Percentiles rank a stretch among this genome's conserved stretches.
Conservation (phyloP, 192 early-diverging fungal species). For the Helicostylum pulchrum region DNA sequence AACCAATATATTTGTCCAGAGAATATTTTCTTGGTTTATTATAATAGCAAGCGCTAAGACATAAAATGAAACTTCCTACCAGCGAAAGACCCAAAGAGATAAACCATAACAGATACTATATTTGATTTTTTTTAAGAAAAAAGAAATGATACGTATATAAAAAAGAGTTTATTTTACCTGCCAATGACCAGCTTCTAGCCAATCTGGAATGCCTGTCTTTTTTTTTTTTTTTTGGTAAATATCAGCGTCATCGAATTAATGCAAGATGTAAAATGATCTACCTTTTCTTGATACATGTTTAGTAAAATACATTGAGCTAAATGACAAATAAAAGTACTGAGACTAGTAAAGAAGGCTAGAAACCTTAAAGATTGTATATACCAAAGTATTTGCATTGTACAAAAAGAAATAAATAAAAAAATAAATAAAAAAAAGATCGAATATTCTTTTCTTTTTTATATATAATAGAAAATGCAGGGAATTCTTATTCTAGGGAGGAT, state of each 20-base stretch:
- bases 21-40: conserved; percentile 1
- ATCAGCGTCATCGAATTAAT: background rate
- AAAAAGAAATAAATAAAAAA: background rate
- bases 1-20: conserved; percentile 7
- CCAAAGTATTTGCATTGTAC: conserved; percentile 7
- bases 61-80: conserved; percentile 1
- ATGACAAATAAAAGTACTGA: conserved; percentile 8
- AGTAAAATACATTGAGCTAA: conserved; percentile 1
- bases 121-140: background rate
- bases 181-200: conserved; percentile 24
- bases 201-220: conserved; percentile 14
- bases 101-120: conserved; percentile 24
- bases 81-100: conserved; percentile 16
- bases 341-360: conserved; percentile 1
- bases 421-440: background rate
- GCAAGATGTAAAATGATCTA: background rate
- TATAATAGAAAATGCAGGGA: no score
- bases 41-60: conserved; percentile 14
- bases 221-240: background rate
- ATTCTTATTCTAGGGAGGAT: no score
- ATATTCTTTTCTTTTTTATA: no score
- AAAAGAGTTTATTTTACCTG: conserved; percentile 16
- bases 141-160: background rate
- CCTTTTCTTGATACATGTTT: background rate
- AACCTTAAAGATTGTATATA: conserved; percentile 2